Conservation (phyloP, 1,139 yeast genomes). For the Geotrichum australiense region DNA sequence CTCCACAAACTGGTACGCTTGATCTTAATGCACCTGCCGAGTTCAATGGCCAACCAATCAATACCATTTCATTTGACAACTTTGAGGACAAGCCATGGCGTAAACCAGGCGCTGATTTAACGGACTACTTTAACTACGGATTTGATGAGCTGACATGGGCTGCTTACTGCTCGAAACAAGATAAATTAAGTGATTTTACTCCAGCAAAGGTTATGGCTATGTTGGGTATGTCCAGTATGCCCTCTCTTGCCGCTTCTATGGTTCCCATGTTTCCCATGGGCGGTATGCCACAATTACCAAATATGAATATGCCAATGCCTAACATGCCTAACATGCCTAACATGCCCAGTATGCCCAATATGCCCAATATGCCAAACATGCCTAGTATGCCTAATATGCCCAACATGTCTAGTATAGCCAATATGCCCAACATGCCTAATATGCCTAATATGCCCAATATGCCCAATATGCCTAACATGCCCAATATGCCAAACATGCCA, state of each 20-base stretch:
- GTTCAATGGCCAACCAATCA: conserved; percentile 75
- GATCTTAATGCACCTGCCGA: conserved; percentile 77
- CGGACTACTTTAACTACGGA: conserved; percentile 94
- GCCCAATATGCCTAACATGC: conserved; percentile 26
- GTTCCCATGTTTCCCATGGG: too few relatives aligned
- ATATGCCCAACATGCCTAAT: neutral
- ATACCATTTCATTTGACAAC: conserved; percentile 74
- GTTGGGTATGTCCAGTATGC: conserved; percentile 23
- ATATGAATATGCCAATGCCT: conserved; percentile 34
- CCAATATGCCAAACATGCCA: conserved; percentile 14
- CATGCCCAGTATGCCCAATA: conserved; percentile 25
- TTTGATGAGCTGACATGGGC: conserved; percentile 96
- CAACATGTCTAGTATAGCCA: neutral
- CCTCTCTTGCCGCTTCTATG: conserved; percentile 23
- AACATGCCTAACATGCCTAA: conserved; percentile 28
- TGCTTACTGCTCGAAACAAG: conserved; percentile 85
- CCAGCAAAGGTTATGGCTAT: conserved; percentile 41
- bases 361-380: conserved; percentile 4
- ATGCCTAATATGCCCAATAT: conserved; percentile 32
- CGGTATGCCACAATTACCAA: conserved; percentile 17
- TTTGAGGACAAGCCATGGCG: conserved; percentile 97
- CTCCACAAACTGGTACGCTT: conserved; percentile 34
- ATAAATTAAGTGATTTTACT: conserved; percentile 69
- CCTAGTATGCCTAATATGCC: conserved; percentile 1
- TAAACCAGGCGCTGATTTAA: conserved; percentile 88